Evolutionary conservation across 192 early-diverging fungal genomes (phyloP), one percentile per base, ranked within the genome.

Genomic region (Mortierella hygrophila): DNA sequence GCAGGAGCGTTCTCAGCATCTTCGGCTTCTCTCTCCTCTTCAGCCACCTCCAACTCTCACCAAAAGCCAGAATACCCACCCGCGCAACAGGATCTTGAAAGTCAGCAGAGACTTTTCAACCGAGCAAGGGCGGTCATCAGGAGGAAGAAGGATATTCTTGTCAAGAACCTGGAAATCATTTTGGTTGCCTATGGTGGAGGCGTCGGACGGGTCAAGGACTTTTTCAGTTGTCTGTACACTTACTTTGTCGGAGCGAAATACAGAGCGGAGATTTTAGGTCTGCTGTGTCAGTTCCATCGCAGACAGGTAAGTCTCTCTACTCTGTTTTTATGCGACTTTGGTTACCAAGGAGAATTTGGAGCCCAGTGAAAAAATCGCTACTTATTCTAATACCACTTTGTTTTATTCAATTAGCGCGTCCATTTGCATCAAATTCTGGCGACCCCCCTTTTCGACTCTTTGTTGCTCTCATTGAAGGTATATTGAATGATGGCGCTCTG

Each of bases 391-490:
- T 65, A 7, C 7, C 29, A 65, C 32, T 65, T 26, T 65, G 4
- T 60, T 65, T 41, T 52, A 46, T 5, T 26, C 10, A 21, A 32
- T 81, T 76, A 91, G 85, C 80, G 91, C 20, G 89, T 90, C 26
- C 89, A 92, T 72, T 54, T 90, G 41, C 90, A 92, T 76, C 90
- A 92, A 74, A 92, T 92, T 63, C 68, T 92, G 41, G 89, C 88
- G 20, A 92, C 91, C 26, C 90, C 91, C 18, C 80, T 92, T 21
- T 92, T 92, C 63, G 80, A 85, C 40, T 90, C 89, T 6, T 76
- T 92, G 49, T 57, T 92, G 0, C 83, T 89, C 6, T 92, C 91
- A 15, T 54, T 92, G 57, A 92, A 91, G 90, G 91, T 92, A 90
- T 49, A 23, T 74, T 46, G 10, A 3, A 16, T 2, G 26, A 11